A percentile compares a stretch with the other conserved stretches of the same genome.
phyloP scores from a whole-genome alignment of 2,329 filamentous ascomycete species.

The Trichoderma polysporum region DNA sequence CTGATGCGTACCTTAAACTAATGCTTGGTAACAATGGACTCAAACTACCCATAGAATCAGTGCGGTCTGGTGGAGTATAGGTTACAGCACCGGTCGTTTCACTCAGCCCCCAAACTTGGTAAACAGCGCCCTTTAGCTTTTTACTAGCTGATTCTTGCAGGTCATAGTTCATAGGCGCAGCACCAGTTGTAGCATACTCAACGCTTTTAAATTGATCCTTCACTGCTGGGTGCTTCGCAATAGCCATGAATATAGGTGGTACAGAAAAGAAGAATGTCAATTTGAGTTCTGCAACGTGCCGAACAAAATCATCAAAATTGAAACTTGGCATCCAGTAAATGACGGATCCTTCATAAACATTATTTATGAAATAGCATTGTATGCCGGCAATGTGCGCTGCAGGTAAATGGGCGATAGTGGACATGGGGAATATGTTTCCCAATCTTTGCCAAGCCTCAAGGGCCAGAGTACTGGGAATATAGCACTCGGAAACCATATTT shows the following conservation, averaged over 20 bases:
- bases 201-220: conserved; percentile 55
- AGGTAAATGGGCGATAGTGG: conserved; percentile 45
- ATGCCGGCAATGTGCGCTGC: conserved; percentile 49
- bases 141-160: conserved; percentile 50
- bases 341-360: conserved; percentile 43
- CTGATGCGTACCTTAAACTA: conserved; percentile 28
- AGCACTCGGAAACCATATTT: conserved; percentile 43
- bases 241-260: conserved; percentile 59
- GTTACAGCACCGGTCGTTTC: conserved; percentile 55
- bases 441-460: conserved; percentile 33
- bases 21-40: conserved; percentile 32
- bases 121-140: conserved; percentile 49
- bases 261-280: conserved; percentile 59
- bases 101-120: conserved; percentile 59
- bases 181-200: conserved; percentile 49
- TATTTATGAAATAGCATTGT: conserved; percentile 44
- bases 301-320: conserved; percentile 55
- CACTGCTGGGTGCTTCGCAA: conserved; percentile 56
- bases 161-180: conserved; percentile 56
- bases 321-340: conserved; percentile 65
- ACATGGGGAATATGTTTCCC: conserved; percentile 31
- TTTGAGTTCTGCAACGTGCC: conserved; percentile 48
- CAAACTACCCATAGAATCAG: conserved; percentile 49
- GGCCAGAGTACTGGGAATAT: conserved; percentile 32
- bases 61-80: conserved; percentile 39